These are phyloP conservation scores for Posidonia australis DNA, from an alignment of 106 monocot species.

Conservation along the genomic window DNA sequence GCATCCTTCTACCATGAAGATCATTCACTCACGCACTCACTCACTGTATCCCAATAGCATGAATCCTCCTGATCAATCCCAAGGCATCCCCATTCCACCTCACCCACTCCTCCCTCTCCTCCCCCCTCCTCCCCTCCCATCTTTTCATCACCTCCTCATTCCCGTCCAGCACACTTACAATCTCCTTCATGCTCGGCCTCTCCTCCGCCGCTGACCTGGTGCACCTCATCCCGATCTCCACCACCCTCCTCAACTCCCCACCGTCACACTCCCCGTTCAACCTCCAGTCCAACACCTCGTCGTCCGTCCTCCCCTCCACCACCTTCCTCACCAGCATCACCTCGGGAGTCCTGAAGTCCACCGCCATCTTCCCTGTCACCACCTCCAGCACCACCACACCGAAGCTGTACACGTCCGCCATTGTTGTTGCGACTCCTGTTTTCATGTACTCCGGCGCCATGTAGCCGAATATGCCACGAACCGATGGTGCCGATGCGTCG, in stretches of 20 bases:
- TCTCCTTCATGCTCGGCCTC: constrained; percentile 71
- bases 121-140: constrained; percentile 13
- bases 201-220: constrained; percentile 35
- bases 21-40: too few species aligned
- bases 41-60: constrained; percentile 78
- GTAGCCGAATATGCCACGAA: constrained; percentile 84
- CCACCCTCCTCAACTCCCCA: constrained; percentile 38
- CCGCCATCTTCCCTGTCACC: constrained; percentile 51
- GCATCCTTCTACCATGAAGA: too few species aligned
- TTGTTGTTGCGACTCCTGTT: constrained; percentile 49
- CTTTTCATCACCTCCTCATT: constrained; percentile 40
- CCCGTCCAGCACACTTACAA: constrained; percentile 64
- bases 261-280: constrained; percentile 34
- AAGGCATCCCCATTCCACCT: constrained; percentile 34
- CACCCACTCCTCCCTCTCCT: constrained; percentile 44
- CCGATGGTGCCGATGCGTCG: constrained; percentile 13
- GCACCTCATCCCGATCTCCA: constrained; percentile 48
- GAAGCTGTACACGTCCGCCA: constrained; percentile 84
- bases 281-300: constrained; percentile 42
- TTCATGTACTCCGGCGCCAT: constrained; percentile 90
- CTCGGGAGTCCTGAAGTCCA: constrained; percentile 55
- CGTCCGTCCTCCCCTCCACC: constrained; percentile 10
- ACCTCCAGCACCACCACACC: constrained; percentile 81
- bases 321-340: constrained; percentile 36
- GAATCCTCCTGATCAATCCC: constrained; percentile 48